A percentile compares a stretch with the other conserved stretches of the same genome.
Evolutionary conservation across 257 asterid genomes (phyloP).

Genomic region (Craterostigma plantagineum): DNA sequence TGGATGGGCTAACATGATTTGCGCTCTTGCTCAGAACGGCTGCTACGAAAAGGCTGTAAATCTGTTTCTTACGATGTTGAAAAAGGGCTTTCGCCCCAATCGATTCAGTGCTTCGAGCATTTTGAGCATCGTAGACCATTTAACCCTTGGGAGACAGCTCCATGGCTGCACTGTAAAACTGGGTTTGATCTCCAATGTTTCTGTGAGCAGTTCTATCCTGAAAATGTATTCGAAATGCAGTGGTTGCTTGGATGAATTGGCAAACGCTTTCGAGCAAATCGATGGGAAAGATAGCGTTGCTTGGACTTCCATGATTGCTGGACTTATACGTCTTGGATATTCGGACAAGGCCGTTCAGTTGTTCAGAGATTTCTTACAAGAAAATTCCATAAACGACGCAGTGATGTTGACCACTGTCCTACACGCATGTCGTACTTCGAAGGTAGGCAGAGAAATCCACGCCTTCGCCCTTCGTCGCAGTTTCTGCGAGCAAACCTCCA

Average conservation of each 20-base stretch:
- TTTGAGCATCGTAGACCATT: conserved; percentile 29
- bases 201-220: conserved; percentile 52
- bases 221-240: conserved; percentile 84
- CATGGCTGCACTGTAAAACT: conserved; percentile 40
- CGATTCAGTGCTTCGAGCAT: conserved; percentile 39
- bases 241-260: conserved; percentile 46
- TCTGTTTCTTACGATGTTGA: conserved; percentile 36
- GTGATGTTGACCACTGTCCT: conserved; percentile 30
- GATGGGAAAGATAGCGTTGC: conserved; percentile 40
- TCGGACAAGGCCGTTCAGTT: conserved; percentile 31
- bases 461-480: conserved; percentile 27
- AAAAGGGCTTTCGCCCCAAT: conserved; percentile 32
- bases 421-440: conserved; percentile 31
- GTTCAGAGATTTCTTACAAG: conserved; percentile 33
- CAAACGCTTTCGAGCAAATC: conserved; percentile 34
- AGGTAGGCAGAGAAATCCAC: conserved; percentile 58
- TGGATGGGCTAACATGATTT: conserved; percentile 57
- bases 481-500: conserved; percentile 7
- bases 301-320: conserved; percentile 71
- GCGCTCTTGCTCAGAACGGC: conserved; percentile 34
- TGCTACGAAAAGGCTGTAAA: conserved; percentile 20
- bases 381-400: conserved; percentile 28
- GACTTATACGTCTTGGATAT: conserved; percentile 36
- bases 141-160: conserved; percentile 49
- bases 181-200: conserved; percentile 27